A percentile compares a stretch with the other conserved stretches of the same genome.
Evolutionary conservation across 352 stramenopile species (phyloP).

Genomic region (Lagenidium giganteum): DNA sequence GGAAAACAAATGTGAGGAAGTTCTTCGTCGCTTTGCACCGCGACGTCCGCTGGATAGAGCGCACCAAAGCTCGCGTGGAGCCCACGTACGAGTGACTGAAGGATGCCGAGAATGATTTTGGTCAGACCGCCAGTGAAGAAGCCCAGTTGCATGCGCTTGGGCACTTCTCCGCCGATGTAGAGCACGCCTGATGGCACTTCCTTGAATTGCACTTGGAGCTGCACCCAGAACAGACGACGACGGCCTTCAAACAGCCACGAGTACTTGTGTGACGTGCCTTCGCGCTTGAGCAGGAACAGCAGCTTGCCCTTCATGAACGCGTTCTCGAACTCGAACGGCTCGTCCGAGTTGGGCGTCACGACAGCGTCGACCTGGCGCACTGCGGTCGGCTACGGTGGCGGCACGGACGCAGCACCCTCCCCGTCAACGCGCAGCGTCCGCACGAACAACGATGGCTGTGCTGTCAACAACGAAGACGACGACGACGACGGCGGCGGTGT

Average conservation of each 20-base stretch:
- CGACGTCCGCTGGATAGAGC: constrained; percentile 17
- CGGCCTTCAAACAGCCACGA: constrained; percentile 36
- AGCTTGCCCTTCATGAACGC: constrained; percentile 68
- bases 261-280: constrained; percentile 22
- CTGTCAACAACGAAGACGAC: too few relatives aligned
- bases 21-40: constrained; percentile 31
- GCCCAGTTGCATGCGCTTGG: constrained; percentile 39
- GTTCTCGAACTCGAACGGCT: constrained; percentile 72
- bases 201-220: constrained; percentile 69
- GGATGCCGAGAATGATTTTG: constrained; percentile 45
- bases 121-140: constrained; percentile 48
- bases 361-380: too few relatives aligned
- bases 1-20: constrained; percentile 65
- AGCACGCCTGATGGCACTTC: constrained; percentile 38
- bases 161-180: constrained; percentile 65
- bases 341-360: constrained; percentile 23
- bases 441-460: too few relatives aligned
- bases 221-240: constrained; percentile 53
- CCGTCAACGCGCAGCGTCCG: too few relatives aligned
- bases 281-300: constrained; percentile 53
- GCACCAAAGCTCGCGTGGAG: constrained; percentile 54
- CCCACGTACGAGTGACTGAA: constrained; percentile 44
- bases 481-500: too few relatives aligned
- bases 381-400: too few relatives aligned
- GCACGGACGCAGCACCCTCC: too few relatives aligned